phyloP scores from a whole-genome alignment of 345 rosid genomes.

The Euclidium syriacum region DNA sequence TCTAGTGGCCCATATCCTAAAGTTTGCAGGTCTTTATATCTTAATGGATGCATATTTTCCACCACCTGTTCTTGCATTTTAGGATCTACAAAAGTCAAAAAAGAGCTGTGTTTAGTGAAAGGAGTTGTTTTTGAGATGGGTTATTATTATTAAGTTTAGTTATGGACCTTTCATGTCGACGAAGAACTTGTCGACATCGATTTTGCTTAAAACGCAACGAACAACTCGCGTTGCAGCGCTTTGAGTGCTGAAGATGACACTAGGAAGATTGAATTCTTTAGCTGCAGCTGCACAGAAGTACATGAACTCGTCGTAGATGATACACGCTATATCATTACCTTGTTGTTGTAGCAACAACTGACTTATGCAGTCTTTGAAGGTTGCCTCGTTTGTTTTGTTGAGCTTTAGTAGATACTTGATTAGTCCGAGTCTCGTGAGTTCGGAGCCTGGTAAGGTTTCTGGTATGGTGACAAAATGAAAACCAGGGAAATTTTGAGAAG shows the following conservation, averaged over 20 bases:
- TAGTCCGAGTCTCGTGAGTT: constrained; percentile 2
- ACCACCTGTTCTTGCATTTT: background rate
- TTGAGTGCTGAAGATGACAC: background rate
- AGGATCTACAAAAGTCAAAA: background rate
- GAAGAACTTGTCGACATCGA: background rate
- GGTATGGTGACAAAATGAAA: constrained; percentile 34
- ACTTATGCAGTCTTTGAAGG: constrained; percentile 5
- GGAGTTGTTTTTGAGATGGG: background rate
- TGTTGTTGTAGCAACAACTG: background rate
- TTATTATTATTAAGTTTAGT: background rate
- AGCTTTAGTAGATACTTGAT: constrained; percentile 8
- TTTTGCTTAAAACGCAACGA: background rate
- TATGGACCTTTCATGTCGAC: background rate
- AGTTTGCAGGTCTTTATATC: background rate
- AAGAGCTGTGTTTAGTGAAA: background rate
- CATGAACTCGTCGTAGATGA: constrained; percentile 1
- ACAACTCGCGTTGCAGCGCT: background rate
- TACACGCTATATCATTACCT: constrained; percentile 2
- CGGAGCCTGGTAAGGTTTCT: constrained; percentile 12
- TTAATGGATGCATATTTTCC: background rate
- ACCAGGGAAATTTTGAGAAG: too few relatives aligned
- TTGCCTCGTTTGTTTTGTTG: constrained; percentile 27
- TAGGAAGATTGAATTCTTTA: background rate
- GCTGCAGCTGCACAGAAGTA: background rate
- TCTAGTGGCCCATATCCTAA: background rate